Conservation (phyloP, 116 monocot species). For the Cymodocea nodosa region DNA sequence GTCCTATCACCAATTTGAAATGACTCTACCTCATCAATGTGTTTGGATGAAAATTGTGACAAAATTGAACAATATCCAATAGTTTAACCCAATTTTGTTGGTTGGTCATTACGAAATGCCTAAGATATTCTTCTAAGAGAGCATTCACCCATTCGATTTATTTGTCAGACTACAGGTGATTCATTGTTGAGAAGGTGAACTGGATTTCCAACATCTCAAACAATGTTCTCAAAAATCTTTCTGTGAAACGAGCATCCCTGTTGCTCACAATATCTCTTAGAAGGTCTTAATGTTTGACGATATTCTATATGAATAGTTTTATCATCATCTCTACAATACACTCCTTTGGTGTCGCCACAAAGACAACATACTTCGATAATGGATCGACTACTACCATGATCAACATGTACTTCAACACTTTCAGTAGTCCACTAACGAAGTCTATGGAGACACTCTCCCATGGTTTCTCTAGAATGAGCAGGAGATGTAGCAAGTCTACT, state of each 20-base stretch:
- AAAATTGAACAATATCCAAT: neutral
- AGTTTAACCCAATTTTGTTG: neutral
- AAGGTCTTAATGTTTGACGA: constrained; percentile 5
- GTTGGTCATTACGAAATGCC: constrained; percentile 1
- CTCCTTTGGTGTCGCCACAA: neutral
- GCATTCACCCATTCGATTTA: constrained; percentile 2
- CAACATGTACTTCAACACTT: neutral
- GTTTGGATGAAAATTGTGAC: neutral
- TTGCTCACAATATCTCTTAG: constrained; percentile 9
- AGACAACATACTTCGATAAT: constrained; percentile 7
- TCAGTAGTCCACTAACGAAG: neutral
- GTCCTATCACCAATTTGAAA: neutral
- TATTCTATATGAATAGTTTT: neutral
- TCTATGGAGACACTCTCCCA: neutral
- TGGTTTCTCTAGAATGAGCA: neutral
- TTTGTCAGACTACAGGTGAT: constrained; percentile 4
- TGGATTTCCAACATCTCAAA: neutral
- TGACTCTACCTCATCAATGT: neutral
- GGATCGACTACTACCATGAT: neutral
- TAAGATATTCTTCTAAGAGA: constrained; percentile 1
- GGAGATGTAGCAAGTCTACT: neutral
- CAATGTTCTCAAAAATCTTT: neutral
- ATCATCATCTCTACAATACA: neutral
- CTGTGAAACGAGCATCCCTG: neutral
- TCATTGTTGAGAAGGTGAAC: neutral